Evolutionary conservation across 805 yeast species (phyloP).

Genomic region (Pichia phayaonensis): DNA sequence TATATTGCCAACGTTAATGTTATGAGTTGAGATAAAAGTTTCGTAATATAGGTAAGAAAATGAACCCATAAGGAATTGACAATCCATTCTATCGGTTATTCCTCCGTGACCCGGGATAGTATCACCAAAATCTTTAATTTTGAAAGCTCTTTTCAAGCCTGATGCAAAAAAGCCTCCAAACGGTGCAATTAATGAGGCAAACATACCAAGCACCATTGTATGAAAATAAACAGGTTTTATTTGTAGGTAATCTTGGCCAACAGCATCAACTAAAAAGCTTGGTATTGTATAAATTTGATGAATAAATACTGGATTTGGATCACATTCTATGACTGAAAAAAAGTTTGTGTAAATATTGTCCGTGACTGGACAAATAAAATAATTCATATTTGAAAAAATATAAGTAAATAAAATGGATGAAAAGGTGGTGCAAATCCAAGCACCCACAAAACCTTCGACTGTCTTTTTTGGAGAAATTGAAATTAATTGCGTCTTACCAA

Average conservation of each 20-base stretch:
- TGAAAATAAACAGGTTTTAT: constrained; percentile 89
- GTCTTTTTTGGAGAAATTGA: constrained; percentile 96
- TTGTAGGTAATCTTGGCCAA: constrained; percentile 39
- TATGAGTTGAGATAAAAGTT: constrained; percentile 73
- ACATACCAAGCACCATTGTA: constrained; percentile 76
- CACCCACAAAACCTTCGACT: constrained; percentile 95
- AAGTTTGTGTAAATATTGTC: constrained; percentile 34
- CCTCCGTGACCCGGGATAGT: constrained; percentile 99
- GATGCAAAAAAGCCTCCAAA: constrained; percentile 98
- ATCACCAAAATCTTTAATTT: constrained; percentile 95
- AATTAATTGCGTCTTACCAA: constrained; percentile 87
- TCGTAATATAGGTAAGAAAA: constrained; percentile 89
- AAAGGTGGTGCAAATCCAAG: constrained; percentile 87
- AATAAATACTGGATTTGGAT: constrained; percentile 80
- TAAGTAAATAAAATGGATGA: constrained; percentile 63
- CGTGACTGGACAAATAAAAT: constrained; percentile 79
- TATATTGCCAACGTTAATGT: constrained; percentile 64
- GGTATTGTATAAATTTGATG: constrained; percentile 77
- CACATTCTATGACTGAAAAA: constrained; percentile 62
- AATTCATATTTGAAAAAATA: constrained; percentile 56
- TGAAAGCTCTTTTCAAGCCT: constrained; percentile 94
- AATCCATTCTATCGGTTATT: constrained; percentile 93
- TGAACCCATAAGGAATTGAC: constrained; percentile 97
- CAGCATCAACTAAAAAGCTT: constrained; percentile 44
- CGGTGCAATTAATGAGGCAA: constrained; percentile 96